Evolutionary conservation across 2,329 filamentous ascomycete genomes (phyloP), one percentile per base, ranked within the genome.

Genomic region (Xylaria sp.): DNA sequence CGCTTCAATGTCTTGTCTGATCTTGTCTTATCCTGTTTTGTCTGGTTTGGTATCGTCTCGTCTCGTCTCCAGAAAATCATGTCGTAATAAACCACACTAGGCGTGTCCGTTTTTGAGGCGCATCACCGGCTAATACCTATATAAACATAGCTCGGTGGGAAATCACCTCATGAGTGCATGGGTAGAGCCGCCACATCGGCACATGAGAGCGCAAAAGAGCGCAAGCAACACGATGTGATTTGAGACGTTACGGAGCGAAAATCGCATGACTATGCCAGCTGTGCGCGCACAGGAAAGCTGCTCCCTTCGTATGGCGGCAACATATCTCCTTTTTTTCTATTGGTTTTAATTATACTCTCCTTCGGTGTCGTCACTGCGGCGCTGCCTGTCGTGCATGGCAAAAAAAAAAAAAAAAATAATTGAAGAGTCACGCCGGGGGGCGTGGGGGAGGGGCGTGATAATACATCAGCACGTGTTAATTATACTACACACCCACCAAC

Each of bases 291-390:
- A 20, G 48, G n/a, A 23, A 15, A 46, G 2, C 63, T 66, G 67
- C 67, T 31, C 23, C 49, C 43, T 46, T 67, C 67, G 64, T 69
- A 64, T 67, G 31, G 41, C 64, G 41, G 58, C 49, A 36, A 55
- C 39, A 3, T 49, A 5, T 33, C 49, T 49, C 57, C 12, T 56
- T 25, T 46, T 46, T 46, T 46, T 7, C n/a, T 6, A 43, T 43
- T 43, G 5, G 10, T 36, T 36, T 36, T 36, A 36, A 36, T 10
- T 36, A 9, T 36, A 10, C 9, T 36, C 36, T 20, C 36, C 46
- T 15, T 13, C 62, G 31, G 56, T 31, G 36, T 20, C 58, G 51
- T 54, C 33, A 46, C 33, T n/a, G 57, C 51, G 62, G 57, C 62
- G 52, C 56, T 51, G 57, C 18, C 56, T 33, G 64, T 8, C 10